Base-by-base conservation (phyloP, 2,329 filamentous ascomycete genomes). In the Gaeumannomyces sp. region DNA sequence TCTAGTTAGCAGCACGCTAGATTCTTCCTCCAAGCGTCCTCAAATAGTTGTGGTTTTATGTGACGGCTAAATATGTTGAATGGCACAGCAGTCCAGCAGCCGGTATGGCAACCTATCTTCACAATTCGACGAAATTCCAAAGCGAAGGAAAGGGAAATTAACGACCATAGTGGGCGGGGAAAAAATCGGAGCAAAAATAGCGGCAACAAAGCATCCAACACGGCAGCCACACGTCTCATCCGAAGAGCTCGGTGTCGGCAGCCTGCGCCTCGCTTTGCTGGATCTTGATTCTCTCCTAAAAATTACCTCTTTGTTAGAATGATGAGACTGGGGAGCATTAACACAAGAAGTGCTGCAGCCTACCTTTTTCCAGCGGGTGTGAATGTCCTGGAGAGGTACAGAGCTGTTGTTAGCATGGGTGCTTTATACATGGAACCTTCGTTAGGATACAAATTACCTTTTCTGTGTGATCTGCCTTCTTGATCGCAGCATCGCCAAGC, bases 381-480 rank as follows among this genome's bases (percentile, higher is more conserved):
- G 45, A 7, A n/a, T 53, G 22, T 53, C 45, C 45, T 53, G 13
- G 45, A n/a, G 6, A 45, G 19, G 38, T 10, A 14, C 6, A n/a
- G 45, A n/a, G 7, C 3, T n/a, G 19, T 11, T n/a, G 45, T 53
- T 11, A 53, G 45, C 22, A 53, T 10, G n/a, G n/a, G n/a, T n/a
- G 5, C 10, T 53, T n/a, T 6, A n/a, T 19, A n/a, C 19, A 53
- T 7, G 3, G 16, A 8, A 53, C 5, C 22, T n/a, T 53, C 45
- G 7, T 1, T 22, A 19, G 22, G 8, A 53, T n/a, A 53, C 22
- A n/a, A 59, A 27, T 14, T 19, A 33, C 61, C 16, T 56, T 29
- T 16, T 62, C 38, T 31, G 61, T 25, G 31, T 22, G 35, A n/a
- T 59, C 27, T 59, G 28, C 57, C 57, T 59, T 31, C 38, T 62